These are phyloP conservation scores for Trametes sp. DNA, from an alignment of 1,284 basidiomycete species.

Conservation along the genomic window DNA sequence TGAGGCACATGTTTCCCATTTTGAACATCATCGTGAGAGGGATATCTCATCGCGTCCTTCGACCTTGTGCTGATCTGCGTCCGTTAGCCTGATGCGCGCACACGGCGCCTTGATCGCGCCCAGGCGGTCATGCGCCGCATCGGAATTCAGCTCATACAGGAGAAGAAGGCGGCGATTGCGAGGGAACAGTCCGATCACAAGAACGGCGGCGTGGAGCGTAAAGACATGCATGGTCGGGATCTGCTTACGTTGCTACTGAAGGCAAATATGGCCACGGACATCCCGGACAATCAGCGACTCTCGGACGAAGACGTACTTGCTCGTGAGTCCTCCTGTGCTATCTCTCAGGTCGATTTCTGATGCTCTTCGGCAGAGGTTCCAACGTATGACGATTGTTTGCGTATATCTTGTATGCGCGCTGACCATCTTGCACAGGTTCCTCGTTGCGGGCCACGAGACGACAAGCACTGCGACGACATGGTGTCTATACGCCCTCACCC, in stretches of 20 bases:
- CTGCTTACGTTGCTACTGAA: conserved; percentile 47
- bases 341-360: neutral
- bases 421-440: conserved; percentile 43
- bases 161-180: conserved; percentile 47
- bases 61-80: neutral
- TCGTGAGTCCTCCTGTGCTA: conserved; percentile 44
- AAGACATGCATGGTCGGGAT: conserved; percentile 42
- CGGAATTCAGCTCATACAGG: conserved; percentile 46
- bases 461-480: conserved; percentile 54
- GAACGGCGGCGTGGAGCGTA: conserved; percentile 51
- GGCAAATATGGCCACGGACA: conserved; percentile 57
- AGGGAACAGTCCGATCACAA: conserved; percentile 48
- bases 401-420: neutral
- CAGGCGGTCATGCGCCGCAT: conserved; percentile 44
- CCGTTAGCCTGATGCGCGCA: conserved; percentile 9
- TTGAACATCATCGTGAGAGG: conserved; percentile 23
- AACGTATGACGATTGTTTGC: neutral
- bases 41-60: neutral
- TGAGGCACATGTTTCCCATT: conserved; percentile 20
- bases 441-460: conserved; percentile 83
- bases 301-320: conserved; percentile 64
- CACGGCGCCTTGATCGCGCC: conserved; percentile 29
- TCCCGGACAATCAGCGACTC: conserved; percentile 52
- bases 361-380: neutral
- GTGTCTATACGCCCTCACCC: conserved; percentile 71